A percentile compares a stretch with the other conserved stretches of the same genome.
These are phyloP conservation scores for Gymnopilus junonius DNA, from an alignment of 768 basidiomycete genomes.

Conservation along the genomic window DNA sequence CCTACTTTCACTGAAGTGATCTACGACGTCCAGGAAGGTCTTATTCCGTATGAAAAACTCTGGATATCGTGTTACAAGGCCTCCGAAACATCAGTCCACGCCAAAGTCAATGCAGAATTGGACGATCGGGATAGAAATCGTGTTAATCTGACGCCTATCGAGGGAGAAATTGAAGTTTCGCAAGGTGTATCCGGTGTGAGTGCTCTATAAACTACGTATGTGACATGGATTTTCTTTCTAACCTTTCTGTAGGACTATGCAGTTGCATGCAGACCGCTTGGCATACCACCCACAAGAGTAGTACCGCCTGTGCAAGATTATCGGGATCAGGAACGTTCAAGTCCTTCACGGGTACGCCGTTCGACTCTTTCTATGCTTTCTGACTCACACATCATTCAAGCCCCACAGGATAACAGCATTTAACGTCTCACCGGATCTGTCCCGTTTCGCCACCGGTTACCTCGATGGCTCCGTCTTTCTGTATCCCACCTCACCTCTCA, in stretches of 20 bases:
- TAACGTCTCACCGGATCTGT: conserved; percentile 61
- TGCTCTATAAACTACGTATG: neutral
- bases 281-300: conserved; percentile 51
- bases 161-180: conserved; percentile 50
- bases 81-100: conserved; percentile 61
- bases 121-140: conserved; percentile 57
- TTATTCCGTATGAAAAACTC: conserved; percentile 61
- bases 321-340: conserved; percentile 47
- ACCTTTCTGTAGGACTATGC: conserved; percentile 36
- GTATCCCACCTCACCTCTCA: conserved; percentile 40
- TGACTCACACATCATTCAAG: conserved; percentile 28
- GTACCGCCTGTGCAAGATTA: conserved; percentile 57
- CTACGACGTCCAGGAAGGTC: conserved; percentile 63
- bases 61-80: conserved; percentile 78
- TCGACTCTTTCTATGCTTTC: neutral
- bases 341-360: conserved; percentile 42
- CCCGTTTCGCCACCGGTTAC: conserved; percentile 63
- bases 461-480: conserved; percentile 62
- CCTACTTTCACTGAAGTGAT: conserved; percentile 63
- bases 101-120: conserved; percentile 57
- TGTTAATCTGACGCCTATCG: conserved; percentile 48
- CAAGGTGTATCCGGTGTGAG: conserved; percentile 34
- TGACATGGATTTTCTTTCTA: neutral
- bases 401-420: conserved; percentile 66
- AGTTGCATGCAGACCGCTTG: conserved; percentile 51